Conservation (phyloP, 768 basidiomycete species). For the Calvatia gigantea region DNA sequence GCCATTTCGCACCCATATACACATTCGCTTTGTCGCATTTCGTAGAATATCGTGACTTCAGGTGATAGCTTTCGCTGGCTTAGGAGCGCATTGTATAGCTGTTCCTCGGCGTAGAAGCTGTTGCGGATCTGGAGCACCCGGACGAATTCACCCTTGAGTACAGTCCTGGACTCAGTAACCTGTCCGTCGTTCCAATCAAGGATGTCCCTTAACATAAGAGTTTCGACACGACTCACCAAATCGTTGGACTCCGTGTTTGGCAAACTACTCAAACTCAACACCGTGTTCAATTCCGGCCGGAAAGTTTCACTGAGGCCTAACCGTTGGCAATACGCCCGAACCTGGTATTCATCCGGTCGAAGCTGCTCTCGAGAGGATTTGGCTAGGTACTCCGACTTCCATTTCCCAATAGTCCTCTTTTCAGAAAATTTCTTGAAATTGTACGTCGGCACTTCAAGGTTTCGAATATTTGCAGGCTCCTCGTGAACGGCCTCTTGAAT, state of each 20-base stretch:
- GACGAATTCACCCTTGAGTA: slow-evolving; percentile 7
- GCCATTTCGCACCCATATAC: slow-evolving; percentile 10
- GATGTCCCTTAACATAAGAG: not conserved
- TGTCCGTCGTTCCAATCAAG: not conserved
- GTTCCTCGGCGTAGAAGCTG: slow-evolving; percentile 9
- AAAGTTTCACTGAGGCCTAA: slow-evolving; percentile 4
- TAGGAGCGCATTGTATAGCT: slow-evolving; percentile 2
- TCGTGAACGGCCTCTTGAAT: slow-evolving; percentile 5
- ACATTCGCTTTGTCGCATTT: slow-evolving; percentile 12
- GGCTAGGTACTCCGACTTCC: slow-evolving; percentile 8
- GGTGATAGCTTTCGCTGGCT: slow-evolving; percentile 1
- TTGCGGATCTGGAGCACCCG: slow-evolving; percentile 11
- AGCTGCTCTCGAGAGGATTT: not conserved
- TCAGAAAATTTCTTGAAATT: not conserved
- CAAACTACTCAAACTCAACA: slow-evolving; percentile 7
- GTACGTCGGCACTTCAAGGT: slow-evolving; percentile 2
- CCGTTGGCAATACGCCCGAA: not conserved
- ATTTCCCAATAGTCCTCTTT: not conserved
- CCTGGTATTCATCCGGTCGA: not conserved
- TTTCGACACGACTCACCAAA: not conserved
- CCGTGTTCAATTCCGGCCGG: slow-evolving; percentile 5
- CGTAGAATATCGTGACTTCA: slow-evolving; percentile 8
- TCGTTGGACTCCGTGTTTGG: slow-evolving; percentile 4
- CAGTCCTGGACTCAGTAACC: slow-evolving; percentile 8
- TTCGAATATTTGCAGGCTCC: not conserved